These are phyloP conservation scores for Lophium mytilinum DNA, from an alignment of 495 filamentous ascomycete genomes.

Conservation along the genomic window DNA sequence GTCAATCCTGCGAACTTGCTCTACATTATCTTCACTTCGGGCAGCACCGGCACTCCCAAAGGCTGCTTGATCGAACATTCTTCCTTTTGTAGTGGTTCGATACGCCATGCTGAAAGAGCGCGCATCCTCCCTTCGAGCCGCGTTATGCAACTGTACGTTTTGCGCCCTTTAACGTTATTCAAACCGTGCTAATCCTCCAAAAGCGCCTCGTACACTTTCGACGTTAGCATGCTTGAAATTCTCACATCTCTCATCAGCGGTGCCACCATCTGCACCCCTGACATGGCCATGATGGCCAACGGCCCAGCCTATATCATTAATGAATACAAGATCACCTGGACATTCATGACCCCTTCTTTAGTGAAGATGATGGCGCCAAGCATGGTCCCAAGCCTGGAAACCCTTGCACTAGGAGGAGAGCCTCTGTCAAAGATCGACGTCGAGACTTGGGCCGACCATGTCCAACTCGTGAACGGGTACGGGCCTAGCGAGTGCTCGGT, in stretches of 20 bases:
- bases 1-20: conserved; percentile 29
- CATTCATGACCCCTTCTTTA: conserved; percentile 47
- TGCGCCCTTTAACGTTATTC: no score
- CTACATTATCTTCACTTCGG: conserved; percentile 46
- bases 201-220: conserved; percentile 45
- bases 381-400: conserved; percentile 18
- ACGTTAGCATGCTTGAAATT: conserved; percentile 47
- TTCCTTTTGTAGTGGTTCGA: conserved; percentile 42
- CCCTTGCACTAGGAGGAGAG: conserved; percentile 23
- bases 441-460: conserved; percentile 15
- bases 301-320: conserved; percentile 42
- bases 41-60: conserved; percentile 46
- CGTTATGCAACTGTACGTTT: conserved; percentile 40
- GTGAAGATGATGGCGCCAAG: conserved; percentile 26
- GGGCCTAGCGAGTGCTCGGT: conserved; percentile 22
- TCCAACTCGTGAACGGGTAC: conserved; percentile 19
- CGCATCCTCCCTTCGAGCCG: conserved; percentile 35
- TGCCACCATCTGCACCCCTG: conserved; percentile 53
- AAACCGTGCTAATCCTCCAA: no score
- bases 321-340: conserved; percentile 42
- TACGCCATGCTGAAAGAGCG: conserved; percentile 35
- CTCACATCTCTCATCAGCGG: conserved; percentile 45
- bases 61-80: conserved; percentile 41
- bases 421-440: conserved; percentile 12
- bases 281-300: conserved; percentile 46